Conservation (phyloP, 1,284 basidiomycete genomes). For the Irpex lacteus region DNA sequence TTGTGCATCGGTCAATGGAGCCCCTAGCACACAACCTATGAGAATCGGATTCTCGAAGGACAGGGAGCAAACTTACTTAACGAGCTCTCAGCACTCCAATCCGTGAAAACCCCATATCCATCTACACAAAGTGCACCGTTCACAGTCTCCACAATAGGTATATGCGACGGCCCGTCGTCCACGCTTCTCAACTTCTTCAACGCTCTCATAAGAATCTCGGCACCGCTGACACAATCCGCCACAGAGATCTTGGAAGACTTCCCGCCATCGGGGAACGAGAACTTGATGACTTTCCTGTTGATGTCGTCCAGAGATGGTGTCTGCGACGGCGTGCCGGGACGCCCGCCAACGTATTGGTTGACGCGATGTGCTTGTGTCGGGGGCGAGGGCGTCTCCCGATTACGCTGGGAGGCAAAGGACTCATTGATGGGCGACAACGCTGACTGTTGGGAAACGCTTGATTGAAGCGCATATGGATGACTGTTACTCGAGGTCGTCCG, state of each 20-base stretch:
- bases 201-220: conserved; percentile 84
- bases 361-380: conserved; percentile 45
- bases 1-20: conserved; percentile 80
- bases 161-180: conserved; percentile 40
- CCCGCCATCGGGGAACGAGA: conserved; percentile 76
- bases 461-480: conserved; percentile 27
- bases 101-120: conserved; percentile 84
- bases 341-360: conserved; percentile 40
- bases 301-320: conserved; percentile 74
- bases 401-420: conserved; percentile 42
- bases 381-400: conserved; percentile 48
- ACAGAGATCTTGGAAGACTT: conserved; percentile 79
- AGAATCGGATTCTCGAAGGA: conserved; percentile 5
- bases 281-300: conserved; percentile 81
- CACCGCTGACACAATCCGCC: conserved; percentile 71
- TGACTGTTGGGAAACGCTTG: conserved; percentile 28
- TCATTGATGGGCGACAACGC: conserved; percentile 70
- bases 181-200: conserved; percentile 65
- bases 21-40: conserved; percentile 37
- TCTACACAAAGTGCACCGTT: conserved; percentile 76
- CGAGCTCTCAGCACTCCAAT: conserved; percentile 53
- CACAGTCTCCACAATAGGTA: conserved; percentile 52
- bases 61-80: conserved; percentile 38
- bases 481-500: conserved; percentile 31
- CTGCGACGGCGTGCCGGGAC: conserved; percentile 39